Base-by-base conservation (phyloP, 768 basidiomycete genomes). In the Russula brevipes region DNA sequence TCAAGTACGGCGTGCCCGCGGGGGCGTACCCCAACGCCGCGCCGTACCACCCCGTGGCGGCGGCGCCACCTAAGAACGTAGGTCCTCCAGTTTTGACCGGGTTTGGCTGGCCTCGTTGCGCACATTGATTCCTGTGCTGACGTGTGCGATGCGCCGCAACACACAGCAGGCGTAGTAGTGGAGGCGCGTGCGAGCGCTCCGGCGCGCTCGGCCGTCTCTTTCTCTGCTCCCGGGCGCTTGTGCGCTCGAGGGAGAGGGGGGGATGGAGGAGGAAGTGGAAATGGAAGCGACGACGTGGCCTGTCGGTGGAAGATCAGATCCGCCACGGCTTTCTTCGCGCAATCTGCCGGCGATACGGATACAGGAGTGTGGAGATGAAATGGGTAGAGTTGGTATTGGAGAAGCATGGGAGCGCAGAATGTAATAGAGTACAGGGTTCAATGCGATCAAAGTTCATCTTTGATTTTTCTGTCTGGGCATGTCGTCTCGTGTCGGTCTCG, bases 1-100 rank as follows among this genome's bases (percentile, higher is more conserved):
- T 78, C 47, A 81, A 82, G 38, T 88, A 88, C 68, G 76, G 81
- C 67, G 86, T 90, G n/a, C 88, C 88, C 1, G 81, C 83, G 11
- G 88, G 88, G 67, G 88, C 87, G 35, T 76, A 73, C 69, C 75
- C 74, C 57, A 72, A 70, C 51, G 72, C 72, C 39, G 69, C 73
- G 54, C 75, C 74, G 9, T 81, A 80, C 70, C 73, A 12, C 56
- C 80, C 51, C 35, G 33, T 5, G n/a, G 51, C 31, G 17, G 41
- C 41, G 10, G 41, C 41, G 41, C 41, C 11, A 42, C 41, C 9
- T 36, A 19, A 76, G 62, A 72, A 77, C 47, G 76, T 76, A 70
- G 54, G 66, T 62, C 62, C 70, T 35, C 10, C 81, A 17, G 76
- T 77, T 65, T 71, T 77, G 42, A 72, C 72, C 60, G 65, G 24